A percentile compares a stretch with the other conserved stretches of the same genome.
These are phyloP conservation scores for Fusarium denticulatum DNA, from an alignment of 2,329 filamentous ascomycete genomes.

Conservation along the genomic window DNA sequence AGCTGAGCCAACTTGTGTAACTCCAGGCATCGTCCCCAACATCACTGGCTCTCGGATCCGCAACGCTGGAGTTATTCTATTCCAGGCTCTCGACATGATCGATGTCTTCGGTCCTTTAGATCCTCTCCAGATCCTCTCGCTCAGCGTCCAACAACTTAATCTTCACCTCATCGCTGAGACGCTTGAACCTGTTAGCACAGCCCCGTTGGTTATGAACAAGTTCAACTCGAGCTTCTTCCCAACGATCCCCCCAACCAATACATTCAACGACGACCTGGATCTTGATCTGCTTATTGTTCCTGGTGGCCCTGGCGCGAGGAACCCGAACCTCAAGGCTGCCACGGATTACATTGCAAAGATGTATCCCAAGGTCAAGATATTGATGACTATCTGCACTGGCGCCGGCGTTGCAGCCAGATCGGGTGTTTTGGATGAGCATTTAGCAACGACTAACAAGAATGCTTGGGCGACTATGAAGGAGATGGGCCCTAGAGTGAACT, in stretches of 20 bases:
- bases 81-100: constrained; percentile 56
- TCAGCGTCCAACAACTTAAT: constrained; percentile 46
- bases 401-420: constrained; percentile 66
- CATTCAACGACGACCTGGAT: constrained; percentile 61
- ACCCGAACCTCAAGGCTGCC: constrained; percentile 50
- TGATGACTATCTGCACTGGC: constrained; percentile 75
- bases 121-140: constrained; percentile 54
- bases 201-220: constrained; percentile 44
- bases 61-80: constrained; percentile 56
- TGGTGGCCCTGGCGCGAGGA: constrained; percentile 64
- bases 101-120: constrained; percentile 60
- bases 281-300: constrained; percentile 72
- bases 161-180: constrained; percentile 55
- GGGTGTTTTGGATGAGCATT: constrained; percentile 67
- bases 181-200: constrained; percentile 54
- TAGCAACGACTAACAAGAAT: constrained; percentile 74
- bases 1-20: constrained; percentile 27
- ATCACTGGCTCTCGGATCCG: constrained; percentile 34
- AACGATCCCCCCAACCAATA: constrained; percentile 55
- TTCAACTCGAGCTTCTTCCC: constrained; percentile 51
- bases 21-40: constrained; percentile 35
- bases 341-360: constrained; percentile 48
- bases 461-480: constrained; percentile 61
- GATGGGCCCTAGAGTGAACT: constrained; percentile 62
- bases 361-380: constrained; percentile 61